Percentiles rank a stretch among this genome's conserved stretches.
Evolutionary conservation across 306 rosid species (phyloP).

Genomic region (Pterocarpus macrocarpus): DNA sequence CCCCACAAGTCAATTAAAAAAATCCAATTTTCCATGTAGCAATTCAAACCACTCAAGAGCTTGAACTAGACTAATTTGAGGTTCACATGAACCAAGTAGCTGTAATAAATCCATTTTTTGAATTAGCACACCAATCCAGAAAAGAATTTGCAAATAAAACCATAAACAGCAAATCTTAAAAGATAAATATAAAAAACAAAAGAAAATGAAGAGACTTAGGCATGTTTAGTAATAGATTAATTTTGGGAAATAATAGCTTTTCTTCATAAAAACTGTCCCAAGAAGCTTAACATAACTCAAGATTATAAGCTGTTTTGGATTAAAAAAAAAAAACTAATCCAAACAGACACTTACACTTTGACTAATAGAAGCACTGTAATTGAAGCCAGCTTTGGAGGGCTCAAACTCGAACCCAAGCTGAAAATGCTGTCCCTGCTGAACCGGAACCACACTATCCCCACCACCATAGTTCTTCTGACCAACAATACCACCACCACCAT

Average conservation of each 20-base stretch:
- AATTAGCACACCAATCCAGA: neutral
- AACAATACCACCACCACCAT: slow-evolving; percentile 41
- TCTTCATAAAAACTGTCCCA: neutral
- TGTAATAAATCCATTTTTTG: neutral
- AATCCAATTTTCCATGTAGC: neutral
- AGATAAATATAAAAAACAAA: too few species aligned
- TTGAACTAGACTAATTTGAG: neutral
- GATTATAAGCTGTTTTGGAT: neutral
- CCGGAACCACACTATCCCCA: slow-evolving; percentile 80
- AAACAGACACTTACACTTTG: slow-evolving; percentile 65
- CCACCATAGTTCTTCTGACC: slow-evolving; percentile 52
- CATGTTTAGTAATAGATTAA: neutral
- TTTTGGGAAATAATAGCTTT: too few species aligned
- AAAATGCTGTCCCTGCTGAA: slow-evolving; percentile 67
- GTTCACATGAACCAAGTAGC: too few species aligned
- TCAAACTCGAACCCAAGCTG: slow-evolving; percentile 75
- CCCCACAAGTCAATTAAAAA: neutral
- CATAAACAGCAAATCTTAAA: neutral
- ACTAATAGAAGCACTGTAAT: slow-evolving; percentile 65
- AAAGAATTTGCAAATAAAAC: slow-evolving; percentile 5
- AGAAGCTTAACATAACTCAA: neutral
- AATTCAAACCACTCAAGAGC: neutral
- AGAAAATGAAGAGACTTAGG: too few species aligned
- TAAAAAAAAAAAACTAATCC: neutral
- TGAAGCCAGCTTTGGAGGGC: slow-evolving; percentile 63